These are phyloP conservation scores for Aphanomyces cochlioides DNA, from an alignment of 352 stramenopile genomes.

Conservation along the genomic window DNA sequence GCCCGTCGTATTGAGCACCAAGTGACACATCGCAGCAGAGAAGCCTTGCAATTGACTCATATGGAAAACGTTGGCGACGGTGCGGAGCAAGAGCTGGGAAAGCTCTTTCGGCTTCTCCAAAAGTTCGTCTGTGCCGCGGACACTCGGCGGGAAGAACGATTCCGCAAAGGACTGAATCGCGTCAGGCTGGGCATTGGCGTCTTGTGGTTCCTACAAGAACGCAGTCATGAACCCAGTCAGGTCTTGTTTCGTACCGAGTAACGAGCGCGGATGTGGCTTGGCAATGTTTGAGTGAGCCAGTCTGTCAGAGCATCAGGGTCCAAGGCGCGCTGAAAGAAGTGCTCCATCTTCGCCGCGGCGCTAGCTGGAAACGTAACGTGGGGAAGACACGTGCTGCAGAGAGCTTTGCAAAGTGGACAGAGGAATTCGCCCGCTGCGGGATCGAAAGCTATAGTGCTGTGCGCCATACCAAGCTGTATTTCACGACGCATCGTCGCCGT, in stretches of 20 bases:
- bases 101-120: background rate
- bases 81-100: background rate
- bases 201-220: too few relatives aligned
- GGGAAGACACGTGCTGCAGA: slow-evolving; percentile 89
- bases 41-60: slow-evolving; percentile 3
- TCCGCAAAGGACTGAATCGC: slow-evolving; percentile 10
- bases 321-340: slow-evolving; percentile 12
- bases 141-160: background rate
- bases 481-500: slow-evolving; percentile 81
- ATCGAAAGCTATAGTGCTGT: slow-evolving; percentile 81
- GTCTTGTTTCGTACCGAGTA: too few relatives aligned
- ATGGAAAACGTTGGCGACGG: slow-evolving; percentile 4
- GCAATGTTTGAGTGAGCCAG: background rate
- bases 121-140: background rate
- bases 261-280: background rate
- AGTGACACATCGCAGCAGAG: background rate
- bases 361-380: slow-evolving; percentile 41
- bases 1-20: background rate
- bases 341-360: background rate
- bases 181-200: background rate
- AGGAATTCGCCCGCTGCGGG: slow-evolving; percentile 84
- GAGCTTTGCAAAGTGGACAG: slow-evolving; percentile 85
- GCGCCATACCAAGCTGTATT: slow-evolving; percentile 61
- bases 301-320: background rate
- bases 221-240: too few relatives aligned